phyloP scores from a whole-genome alignment of 2,329 filamentous ascomycete genomes.

The Cercospora citrullina region DNA sequence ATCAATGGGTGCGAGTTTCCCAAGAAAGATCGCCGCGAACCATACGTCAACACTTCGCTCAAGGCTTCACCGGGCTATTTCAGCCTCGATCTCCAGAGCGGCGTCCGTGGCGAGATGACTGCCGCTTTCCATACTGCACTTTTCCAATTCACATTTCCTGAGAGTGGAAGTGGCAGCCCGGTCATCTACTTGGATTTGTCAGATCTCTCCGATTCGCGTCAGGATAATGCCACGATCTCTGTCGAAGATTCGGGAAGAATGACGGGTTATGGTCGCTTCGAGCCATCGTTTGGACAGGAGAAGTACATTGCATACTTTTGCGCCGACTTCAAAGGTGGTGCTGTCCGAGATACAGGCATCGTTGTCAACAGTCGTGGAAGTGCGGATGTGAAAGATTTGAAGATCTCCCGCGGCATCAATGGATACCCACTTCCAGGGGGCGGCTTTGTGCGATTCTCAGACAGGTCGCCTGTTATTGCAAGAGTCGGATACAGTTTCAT shows the following conservation, averaged over 20 bases:
- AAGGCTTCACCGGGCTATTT: slow-evolving; percentile 61
- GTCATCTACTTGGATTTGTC: slow-evolving; percentile 60
- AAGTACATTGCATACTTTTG: slow-evolving; percentile 61
- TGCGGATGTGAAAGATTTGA: slow-evolving; percentile 43
- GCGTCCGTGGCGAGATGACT: slow-evolving; percentile 61
- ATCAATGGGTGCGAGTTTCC: slow-evolving; percentile 60
- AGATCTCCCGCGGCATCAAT: slow-evolving; percentile 40
- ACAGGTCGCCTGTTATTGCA: slow-evolving; percentile 47
- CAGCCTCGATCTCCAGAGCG: slow-evolving; percentile 55
- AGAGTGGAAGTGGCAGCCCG: slow-evolving; percentile 46
- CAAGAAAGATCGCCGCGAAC: slow-evolving; percentile 51
- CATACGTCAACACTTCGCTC: slow-evolving; percentile 52
- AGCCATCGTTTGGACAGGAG: slow-evolving; percentile 62
- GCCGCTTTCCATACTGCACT: slow-evolving; percentile 58
- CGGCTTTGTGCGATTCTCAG: slow-evolving; percentile 49
- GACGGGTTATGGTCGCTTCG: slow-evolving; percentile 58
- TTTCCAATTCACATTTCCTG: slow-evolving; percentile 59
- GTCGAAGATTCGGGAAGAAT: slow-evolving; percentile 58
- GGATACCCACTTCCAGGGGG: slow-evolving; percentile 43
- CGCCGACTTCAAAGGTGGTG: slow-evolving; percentile 57
- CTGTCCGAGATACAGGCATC: slow-evolving; percentile 48
- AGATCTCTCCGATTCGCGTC: slow-evolving; percentile 57
- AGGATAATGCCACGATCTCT: slow-evolving; percentile 55
- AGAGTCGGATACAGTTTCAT: slow-evolving; percentile 68
- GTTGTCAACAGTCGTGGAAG: slow-evolving; percentile 57